A percentile compares a stretch with the other conserved stretches of the same genome.
phyloP scores from a whole-genome alignment of 768 basidiomycete species.

The Dioszegia hungarica region DNA sequence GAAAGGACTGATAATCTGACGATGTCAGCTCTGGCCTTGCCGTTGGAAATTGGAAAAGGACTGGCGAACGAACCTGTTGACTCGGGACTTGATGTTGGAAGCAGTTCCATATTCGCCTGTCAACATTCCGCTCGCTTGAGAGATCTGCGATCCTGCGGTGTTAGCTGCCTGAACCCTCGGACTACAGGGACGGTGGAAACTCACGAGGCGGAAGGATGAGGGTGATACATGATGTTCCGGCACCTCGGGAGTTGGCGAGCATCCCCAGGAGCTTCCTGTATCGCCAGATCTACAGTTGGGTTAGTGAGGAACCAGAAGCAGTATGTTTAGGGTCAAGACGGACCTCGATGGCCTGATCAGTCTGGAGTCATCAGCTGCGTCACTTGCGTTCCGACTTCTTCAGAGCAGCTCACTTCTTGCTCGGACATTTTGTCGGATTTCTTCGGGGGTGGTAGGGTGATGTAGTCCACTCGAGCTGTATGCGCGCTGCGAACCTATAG shows the following conservation, averaged over 20 bases:
- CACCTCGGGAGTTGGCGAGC: constrained; percentile 88
- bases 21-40: constrained; percentile 83
- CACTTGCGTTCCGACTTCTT: not conserved
- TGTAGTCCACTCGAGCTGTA: not conserved
- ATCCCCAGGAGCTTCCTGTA: constrained; percentile 99
- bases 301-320: not conserved
- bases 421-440: constrained; percentile 22
- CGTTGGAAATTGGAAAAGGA: constrained; percentile 96
- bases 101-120: constrained; percentile 98
- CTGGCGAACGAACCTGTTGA: constrained; percentile 74
- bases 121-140: constrained; percentile 87
- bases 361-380: constrained; percentile 17
- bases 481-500: not conserved
- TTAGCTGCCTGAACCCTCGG: not conserved
- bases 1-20: constrained; percentile 89
- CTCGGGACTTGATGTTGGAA: constrained; percentile 98
- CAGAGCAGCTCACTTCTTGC: constrained; percentile 18
- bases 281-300: constrained; percentile 56
- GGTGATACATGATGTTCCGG: constrained; percentile 98
- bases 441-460: not conserved
- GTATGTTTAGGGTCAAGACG: not conserved
- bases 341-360: constrained; percentile 42
- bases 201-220: constrained; percentile 82
- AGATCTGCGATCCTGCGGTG: constrained; percentile 65
- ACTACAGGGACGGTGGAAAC: constrained; percentile 5